Percentiles rank a stretch among this genome's conserved stretches.
phyloP scores from a whole-genome alignment of 176 grass and related monocot genomes.

The Avena insularis region DNA sequence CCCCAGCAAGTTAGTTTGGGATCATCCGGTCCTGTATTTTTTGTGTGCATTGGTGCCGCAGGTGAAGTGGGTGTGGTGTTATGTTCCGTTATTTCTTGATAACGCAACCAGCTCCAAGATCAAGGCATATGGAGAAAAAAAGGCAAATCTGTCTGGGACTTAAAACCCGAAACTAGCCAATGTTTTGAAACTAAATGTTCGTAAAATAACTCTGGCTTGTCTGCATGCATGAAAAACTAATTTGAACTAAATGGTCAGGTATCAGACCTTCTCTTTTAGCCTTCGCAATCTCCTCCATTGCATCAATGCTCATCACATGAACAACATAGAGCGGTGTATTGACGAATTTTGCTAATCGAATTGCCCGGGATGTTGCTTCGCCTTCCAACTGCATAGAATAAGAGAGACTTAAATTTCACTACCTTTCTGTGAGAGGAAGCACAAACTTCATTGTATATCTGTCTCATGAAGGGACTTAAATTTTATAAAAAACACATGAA shows the following conservation, averaged over 20 bases:
- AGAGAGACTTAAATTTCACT: constrained; percentile 11
- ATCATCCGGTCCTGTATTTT: background rate
- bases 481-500: constrained; percentile 8
- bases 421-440: constrained; percentile 25
- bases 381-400: constrained; percentile 77
- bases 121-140: background rate
- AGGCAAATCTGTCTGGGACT: background rate
- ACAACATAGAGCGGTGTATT: constrained; percentile 94
- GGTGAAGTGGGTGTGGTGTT: background rate
- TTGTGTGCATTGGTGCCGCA: background rate
- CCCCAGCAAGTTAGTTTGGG: background rate
- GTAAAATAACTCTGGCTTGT: constrained; percentile 1
- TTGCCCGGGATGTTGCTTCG: constrained; percentile 92
- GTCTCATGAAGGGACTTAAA: background rate
- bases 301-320: constrained; percentile 98
- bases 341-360: constrained; percentile 77
- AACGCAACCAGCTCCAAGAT: background rate
- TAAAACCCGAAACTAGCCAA: constrained; percentile 19
- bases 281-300: constrained; percentile 95
- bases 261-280: constrained; percentile 84
- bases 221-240: background rate
- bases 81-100: background rate
- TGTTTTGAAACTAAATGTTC: constrained; percentile 11
- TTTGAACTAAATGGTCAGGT: constrained; percentile 27
- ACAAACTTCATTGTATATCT: constrained; percentile 13